phyloP scores from a whole-genome alignment of 345 rosid species.

The Aquilaria sinensis region DNA sequence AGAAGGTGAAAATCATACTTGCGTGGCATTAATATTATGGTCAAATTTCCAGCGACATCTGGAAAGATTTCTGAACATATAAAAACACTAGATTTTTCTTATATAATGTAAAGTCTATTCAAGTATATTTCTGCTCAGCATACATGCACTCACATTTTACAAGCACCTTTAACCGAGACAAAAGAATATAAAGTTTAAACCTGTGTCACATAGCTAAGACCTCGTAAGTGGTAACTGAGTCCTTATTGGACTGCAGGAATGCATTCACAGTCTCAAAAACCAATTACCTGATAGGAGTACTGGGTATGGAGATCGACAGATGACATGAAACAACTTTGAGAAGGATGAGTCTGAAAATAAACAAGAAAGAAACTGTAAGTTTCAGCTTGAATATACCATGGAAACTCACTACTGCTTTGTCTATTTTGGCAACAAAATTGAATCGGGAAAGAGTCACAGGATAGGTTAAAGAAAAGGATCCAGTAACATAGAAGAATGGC shows the following conservation, averaged over 20 bases:
- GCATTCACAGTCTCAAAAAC: too few species aligned
- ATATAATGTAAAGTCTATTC: too few species aligned
- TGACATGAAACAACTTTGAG: constrained; percentile 94
- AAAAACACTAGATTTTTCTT: too few species aligned
- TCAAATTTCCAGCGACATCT: not conserved
- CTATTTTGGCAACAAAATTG: constrained; percentile 3
- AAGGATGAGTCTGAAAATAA: constrained; percentile 81
- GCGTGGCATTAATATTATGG: not conserved
- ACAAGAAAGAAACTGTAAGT: not conserved
- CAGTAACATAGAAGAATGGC: constrained; percentile 11
- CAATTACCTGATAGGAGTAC: constrained; percentile 65
- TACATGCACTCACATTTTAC: too few species aligned
- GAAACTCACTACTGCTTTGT: not conserved
- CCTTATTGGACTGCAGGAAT: too few species aligned
- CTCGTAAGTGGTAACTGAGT: too few species aligned
- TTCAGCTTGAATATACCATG: constrained; percentile 1
- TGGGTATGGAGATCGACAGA: constrained; percentile 91
- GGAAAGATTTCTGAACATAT: too few species aligned
- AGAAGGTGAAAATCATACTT: not conserved
- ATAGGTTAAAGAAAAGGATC: not conserved
- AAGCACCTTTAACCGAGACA: too few species aligned
- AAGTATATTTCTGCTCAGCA: too few species aligned
- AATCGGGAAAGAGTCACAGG: constrained; percentile 2
- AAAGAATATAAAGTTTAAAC: too few species aligned
- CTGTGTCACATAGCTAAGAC: too few species aligned